phyloP scores from a whole-genome alignment of 257 asterid species.

The Knoxia roxburghii region DNA sequence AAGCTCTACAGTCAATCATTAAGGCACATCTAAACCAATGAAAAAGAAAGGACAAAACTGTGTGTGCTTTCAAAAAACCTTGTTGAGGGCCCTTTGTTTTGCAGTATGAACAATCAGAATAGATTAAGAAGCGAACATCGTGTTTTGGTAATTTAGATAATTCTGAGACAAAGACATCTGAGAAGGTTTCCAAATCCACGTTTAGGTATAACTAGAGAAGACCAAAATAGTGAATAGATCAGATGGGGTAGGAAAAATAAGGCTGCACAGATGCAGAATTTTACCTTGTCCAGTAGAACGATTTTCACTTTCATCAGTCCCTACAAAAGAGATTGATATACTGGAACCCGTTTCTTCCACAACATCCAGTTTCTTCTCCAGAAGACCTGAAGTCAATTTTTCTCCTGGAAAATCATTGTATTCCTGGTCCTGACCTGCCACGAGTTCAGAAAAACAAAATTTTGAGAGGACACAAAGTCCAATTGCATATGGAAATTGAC shows the following conservation, averaged over 20 bases:
- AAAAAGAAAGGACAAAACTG: not conserved
- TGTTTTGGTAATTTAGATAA: not conserved
- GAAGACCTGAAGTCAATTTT: conserved; percentile 7
- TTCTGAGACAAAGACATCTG: not conserved
- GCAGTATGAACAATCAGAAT: not conserved
- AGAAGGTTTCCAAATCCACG: not conserved
- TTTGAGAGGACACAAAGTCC: conserved; percentile 9
- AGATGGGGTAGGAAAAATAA: not conserved
- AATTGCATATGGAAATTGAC: not conserved
- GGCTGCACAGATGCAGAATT: not conserved
- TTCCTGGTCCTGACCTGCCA: conserved; percentile 18
- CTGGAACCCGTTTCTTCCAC: conserved; percentile 4
- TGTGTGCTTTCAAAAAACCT: not conserved
- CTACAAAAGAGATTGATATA: conserved; percentile 6
- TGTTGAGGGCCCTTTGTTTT: not conserved
- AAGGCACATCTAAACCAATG: not conserved
- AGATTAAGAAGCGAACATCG: not conserved
- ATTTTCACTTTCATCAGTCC: conserved; percentile 11
- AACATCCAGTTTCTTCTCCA: conserved; percentile 11
- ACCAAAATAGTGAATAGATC: not conserved
- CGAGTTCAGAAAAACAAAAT: conserved; percentile 6
- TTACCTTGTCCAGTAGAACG: conserved; percentile 13
- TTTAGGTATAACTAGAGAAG: not conserved
- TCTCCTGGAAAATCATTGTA: conserved; percentile 18
- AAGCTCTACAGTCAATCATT: not conserved